Evolutionary conservation across 2,329 filamentous ascomycete species (phyloP), one percentile per base, ranked within the genome.

Genomic region (Fusarium avenaceum): DNA sequence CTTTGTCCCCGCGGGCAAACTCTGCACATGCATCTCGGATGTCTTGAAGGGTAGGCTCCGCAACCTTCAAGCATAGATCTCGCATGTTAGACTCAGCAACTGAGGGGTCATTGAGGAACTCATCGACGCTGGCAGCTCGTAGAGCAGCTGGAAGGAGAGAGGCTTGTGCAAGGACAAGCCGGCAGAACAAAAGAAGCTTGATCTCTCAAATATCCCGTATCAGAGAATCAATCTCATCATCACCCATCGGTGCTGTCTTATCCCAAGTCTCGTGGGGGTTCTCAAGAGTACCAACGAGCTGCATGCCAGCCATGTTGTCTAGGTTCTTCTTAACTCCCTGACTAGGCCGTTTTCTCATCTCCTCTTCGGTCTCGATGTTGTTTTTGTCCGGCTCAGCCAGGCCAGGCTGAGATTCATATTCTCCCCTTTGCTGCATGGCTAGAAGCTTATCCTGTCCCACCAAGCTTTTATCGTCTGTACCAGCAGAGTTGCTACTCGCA

Each of bases 11-110:
- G 0, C 73, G 71, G 1, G 75, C 70, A 20, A 76, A 76, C 30
- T 76, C 75, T 28, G 75, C 75, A 30, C 75, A 76, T 6, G 74
- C 74, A 20, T 76, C 75, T 57, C 75, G 70, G 9, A 76, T 73
- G 6, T 72, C 57, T 19, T 76, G 73, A 0, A 76, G 68, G 20
- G 57, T 70, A 6, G 75, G 75, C 4, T 73, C 63, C 11, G 71
- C 67, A 3, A 76, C 61, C 22, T 74, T 76, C 14, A 76, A 46
- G 39, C 72, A 76, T 14, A 76, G 61, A 45, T 76, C 75, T 9
- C 74, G 66, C 7, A 76, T 39, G 33, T 75, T 72, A 6, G 70
- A 61, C 19, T 76, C 72, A 3, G 72, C 48, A 4, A 76, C 56
- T 11, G 69, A 57, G 7, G 58, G 39, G 20, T 76, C 74, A 4